phyloP scores from a whole-genome alignment of 75 land plant species.

The Sequoiadendron giganteum region DNA sequence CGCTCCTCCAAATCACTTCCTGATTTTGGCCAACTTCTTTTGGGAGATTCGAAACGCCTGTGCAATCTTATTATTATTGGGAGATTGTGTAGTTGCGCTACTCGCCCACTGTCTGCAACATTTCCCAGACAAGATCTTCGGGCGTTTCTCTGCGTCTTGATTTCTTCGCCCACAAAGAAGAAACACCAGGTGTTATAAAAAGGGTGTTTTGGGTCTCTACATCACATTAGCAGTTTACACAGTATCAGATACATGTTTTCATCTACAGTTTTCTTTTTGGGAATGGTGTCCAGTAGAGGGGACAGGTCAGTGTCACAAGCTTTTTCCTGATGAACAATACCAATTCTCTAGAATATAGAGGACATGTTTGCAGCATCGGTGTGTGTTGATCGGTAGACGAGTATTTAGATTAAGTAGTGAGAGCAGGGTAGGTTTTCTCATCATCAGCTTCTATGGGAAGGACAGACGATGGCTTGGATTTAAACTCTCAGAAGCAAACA shows the following conservation, averaged over 20 bases:
- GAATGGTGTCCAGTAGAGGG: not conserved
- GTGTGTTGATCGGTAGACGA: no score
- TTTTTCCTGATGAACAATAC: not conserved
- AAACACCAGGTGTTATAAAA: not conserved
- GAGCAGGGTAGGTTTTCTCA: not conserved
- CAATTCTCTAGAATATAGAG: no score
- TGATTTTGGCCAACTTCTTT: not conserved
- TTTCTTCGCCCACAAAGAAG: not conserved
- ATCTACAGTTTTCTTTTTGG: no score
- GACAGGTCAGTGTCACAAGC: not conserved
- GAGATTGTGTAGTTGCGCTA: not conserved
- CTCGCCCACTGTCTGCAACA: not conserved
- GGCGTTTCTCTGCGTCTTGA: not conserved
- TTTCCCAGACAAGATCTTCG: not conserved
- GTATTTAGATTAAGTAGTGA: not conserved
- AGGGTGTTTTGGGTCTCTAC: not conserved
- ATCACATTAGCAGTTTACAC: not conserved
- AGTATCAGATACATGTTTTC: no score
- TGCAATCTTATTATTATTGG: not conserved
- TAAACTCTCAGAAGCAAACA: not conserved
- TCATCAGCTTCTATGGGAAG: not conserved
- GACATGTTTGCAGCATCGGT: no score
- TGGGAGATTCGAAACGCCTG: slow-evolving; percentile 3
- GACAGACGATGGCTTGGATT: not conserved
- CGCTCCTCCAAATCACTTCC: not conserved